phyloP scores from a whole-genome alignment of 2,329 filamentous ascomycete species.

The Lomentospora prolificans region DNA sequence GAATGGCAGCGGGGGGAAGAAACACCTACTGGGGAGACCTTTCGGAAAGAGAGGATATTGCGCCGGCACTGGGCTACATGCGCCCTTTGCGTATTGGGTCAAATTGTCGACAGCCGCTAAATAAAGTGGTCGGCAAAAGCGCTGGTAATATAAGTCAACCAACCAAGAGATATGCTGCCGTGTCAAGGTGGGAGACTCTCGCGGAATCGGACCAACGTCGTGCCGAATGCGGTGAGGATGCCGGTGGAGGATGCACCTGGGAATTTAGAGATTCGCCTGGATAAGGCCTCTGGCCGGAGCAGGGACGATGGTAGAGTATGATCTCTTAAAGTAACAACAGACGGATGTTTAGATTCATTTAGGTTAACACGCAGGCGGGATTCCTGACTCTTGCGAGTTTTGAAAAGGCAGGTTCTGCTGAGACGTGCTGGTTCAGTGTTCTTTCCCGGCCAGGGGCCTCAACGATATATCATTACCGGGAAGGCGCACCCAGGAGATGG shows the following conservation, averaged over 20 bases:
- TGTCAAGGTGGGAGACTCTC: not conserved
- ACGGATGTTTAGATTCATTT: too few species aligned
- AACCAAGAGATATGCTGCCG: not conserved
- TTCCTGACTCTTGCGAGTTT: too few species aligned
- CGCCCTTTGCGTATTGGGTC: not conserved
- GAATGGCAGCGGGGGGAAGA: not conserved
- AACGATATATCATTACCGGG: not conserved
- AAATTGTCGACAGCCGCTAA: not conserved
- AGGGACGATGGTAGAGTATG: too few species aligned
- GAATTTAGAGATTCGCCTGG: not conserved
- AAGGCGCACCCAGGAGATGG: not conserved
- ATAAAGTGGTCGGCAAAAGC: not conserved
- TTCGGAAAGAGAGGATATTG: not conserved
- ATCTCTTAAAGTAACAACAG: too few species aligned
- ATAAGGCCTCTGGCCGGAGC: too few species aligned
- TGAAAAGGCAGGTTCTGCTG: not conserved
- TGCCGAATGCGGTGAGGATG: not conserved
- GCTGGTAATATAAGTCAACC: not conserved
- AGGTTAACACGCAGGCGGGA: too few species aligned
- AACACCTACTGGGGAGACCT: not conserved
- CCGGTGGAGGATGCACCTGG: not conserved
- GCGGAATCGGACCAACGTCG: not conserved
- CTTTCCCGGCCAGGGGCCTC: not conserved
- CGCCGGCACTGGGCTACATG: not conserved
- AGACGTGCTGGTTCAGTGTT: not conserved